phyloP scores from a whole-genome alignment of 2,329 filamentous ascomycete species.

The Furcasterigmium sp. region DNA sequence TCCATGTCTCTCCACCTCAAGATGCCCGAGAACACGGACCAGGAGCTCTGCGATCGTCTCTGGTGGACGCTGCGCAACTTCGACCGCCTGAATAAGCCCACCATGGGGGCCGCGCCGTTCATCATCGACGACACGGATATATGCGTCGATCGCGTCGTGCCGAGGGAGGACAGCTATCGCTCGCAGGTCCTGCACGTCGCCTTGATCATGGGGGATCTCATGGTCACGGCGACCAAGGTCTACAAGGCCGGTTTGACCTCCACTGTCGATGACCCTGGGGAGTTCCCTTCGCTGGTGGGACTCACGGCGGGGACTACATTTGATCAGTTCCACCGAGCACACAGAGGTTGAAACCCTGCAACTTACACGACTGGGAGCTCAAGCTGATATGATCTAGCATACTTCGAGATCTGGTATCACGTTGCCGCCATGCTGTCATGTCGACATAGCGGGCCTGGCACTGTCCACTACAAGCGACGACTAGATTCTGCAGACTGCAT shows the following conservation, averaged over 20 bases:
- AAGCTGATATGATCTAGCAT: too few species aligned
- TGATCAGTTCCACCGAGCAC: conserved; percentile 8
- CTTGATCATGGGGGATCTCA: conserved; percentile 11
- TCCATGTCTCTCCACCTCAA: conserved; percentile 15
- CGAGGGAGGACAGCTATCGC: conserved; percentile 3
- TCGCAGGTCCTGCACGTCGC: conserved; percentile 10
- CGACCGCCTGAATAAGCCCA: conserved; percentile 15
- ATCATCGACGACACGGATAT: conserved; percentile 16
- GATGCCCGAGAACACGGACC: conserved; percentile 11
- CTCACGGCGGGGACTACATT: conserved; percentile 2
- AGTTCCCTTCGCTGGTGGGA: conserved; percentile 9
- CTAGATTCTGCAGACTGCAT: conserved; percentile 11
- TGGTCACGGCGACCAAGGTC: conserved; percentile 11
- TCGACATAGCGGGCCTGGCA: conserved; percentile 13
- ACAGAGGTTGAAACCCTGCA: conserved; percentile 10
- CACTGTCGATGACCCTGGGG: conserved; percentile 6
- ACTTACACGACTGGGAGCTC: background rate
- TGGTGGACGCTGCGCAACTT: conserved; percentile 15
- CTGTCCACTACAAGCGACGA: conserved; percentile 10
- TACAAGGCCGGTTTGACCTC: conserved; percentile 13
- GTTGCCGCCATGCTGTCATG: conserved; percentile 15
- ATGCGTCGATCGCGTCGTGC: conserved; percentile 5
- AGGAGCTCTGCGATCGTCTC: conserved; percentile 9
- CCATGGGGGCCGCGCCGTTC: conserved; percentile 15
- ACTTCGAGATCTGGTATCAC: conserved; percentile 15